Evolutionary conservation across 1,139 yeast genomes (phyloP).

Genomic region (Geotrichum phurueaensis): DNA sequence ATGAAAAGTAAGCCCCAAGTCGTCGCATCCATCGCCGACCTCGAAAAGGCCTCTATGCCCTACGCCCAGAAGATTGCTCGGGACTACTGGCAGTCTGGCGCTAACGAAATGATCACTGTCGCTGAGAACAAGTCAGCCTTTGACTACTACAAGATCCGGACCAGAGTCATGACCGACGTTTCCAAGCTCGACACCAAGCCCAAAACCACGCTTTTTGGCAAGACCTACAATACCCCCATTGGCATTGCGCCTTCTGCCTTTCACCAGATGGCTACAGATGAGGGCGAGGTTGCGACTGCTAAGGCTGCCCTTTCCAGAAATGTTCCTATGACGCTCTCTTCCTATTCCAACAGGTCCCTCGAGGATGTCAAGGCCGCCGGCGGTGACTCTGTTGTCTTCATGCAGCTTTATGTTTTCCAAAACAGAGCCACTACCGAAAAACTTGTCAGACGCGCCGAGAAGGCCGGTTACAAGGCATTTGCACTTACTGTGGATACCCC

Average conservation of each 20-base stretch:
- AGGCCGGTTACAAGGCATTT: slow-evolving; percentile 52
- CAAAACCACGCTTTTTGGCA: slow-evolving; percentile 38
- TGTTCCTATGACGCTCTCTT: slow-evolving; percentile 36
- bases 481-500: slow-evolving; percentile 67
- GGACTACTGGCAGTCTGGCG: slow-evolving; percentile 38
- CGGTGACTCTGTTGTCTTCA: slow-evolving; percentile 30
- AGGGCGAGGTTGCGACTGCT: slow-evolving; percentile 49
- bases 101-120: slow-evolving; percentile 35
- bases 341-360: slow-evolving; percentile 30
- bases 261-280: slow-evolving; percentile 57
- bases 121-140: slow-evolving; percentile 33
- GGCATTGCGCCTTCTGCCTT: slow-evolving; percentile 65
- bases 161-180: slow-evolving; percentile 43
- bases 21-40: slow-evolving; percentile 25
- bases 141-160: slow-evolving; percentile 37
- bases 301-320: slow-evolving; percentile 31
- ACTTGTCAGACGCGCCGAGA: slow-evolving; percentile 47
- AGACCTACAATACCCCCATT: slow-evolving; percentile 45
- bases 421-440: slow-evolving; percentile 41
- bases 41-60: slow-evolving; percentile 29
- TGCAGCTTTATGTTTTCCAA: slow-evolving; percentile 46
- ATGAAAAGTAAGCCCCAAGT: slow-evolving; percentile 19
- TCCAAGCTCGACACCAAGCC: slow-evolving; percentile 35
- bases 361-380: slow-evolving; percentile 34
- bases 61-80: slow-evolving; percentile 30